Evolutionary conservation across 2,329 filamentous ascomycete genomes (phyloP), one percentile per base, ranked within the genome.

Genomic region (Chaetomium strumarium): DNA sequence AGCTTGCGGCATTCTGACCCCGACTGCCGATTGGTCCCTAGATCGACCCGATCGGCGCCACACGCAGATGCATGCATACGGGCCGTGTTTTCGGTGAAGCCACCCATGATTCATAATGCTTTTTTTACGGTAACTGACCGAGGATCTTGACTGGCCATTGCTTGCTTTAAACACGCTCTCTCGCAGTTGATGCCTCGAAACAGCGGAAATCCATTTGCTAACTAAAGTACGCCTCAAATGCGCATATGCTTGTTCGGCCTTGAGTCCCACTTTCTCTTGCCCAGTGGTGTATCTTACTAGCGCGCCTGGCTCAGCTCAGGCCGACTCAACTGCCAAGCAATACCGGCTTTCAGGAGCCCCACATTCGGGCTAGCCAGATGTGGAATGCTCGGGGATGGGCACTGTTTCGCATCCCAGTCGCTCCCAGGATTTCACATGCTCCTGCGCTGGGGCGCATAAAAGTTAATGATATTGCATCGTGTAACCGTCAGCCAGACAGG

Each of bases 401-500:
- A 55, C 50, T 50, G 53, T 60, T 42, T 60, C 55, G 37, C 36
- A 24, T 31, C 33, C 36, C 36, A n/a, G 42, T 30, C 42, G 41
- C 31, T 14, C 20, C 24, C 24, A n/a, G n/a, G 37, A 41, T 24
- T 24, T 10, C 34, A 14, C 10, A 11, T 34, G 33, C 33, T 17
- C 4, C 37, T 39, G 37, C 37, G 10, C 14, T 19, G 17, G 17
- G n/a, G 9, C 37, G 7, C 6, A 5, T 8, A n/a, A n/a, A n/a
- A n/a, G n/a, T n/a, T n/a, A 41, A 42, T n/a, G 16, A n/a, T n/a
- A n/a, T 19, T 24, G 16, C 51, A 52, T 33, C 34, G 51, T 57
- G 51, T 51, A 54, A 60, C 49, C 30, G 37, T 58, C 59, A 60
- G 58, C 55, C 53, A 53, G 57, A 52, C 58, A 49, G 39, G 29